These are phyloP conservation scores for Pseudogymnoascus sp. DNA, from an alignment of 2,329 filamentous ascomycete genomes.

Conservation along the genomic window DNA sequence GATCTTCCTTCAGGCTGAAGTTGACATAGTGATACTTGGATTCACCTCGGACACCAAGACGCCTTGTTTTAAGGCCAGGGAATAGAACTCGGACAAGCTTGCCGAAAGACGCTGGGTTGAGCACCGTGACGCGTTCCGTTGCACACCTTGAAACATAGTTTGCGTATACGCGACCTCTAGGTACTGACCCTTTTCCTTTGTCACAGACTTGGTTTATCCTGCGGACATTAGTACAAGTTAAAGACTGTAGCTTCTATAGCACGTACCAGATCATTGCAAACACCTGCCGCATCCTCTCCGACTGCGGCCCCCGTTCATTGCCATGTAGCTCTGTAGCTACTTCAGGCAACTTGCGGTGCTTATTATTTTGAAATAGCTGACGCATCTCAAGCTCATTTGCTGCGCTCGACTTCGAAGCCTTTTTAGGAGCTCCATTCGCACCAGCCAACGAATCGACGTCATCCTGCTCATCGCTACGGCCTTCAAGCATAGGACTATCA, in stretches of 20 bases:
- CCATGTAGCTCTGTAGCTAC: slow-evolving; percentile 70
- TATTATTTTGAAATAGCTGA: slow-evolving; percentile 64
- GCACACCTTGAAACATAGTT: slow-evolving; percentile 91
- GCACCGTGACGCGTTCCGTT: slow-evolving; percentile 84
- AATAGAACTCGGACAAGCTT: slow-evolving; percentile 96
- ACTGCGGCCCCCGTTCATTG: slow-evolving; percentile 72
- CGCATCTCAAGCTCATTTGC: slow-evolving; percentile 78
- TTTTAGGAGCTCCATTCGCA: slow-evolving; percentile 42
- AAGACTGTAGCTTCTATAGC: not conserved
- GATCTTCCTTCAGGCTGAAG: slow-evolving; percentile 53
- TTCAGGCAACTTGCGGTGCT: slow-evolving; percentile 59
- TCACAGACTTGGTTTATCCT: slow-evolving; percentile 70
- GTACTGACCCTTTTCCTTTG: slow-evolving; percentile 76
- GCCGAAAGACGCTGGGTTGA: slow-evolving; percentile 96
- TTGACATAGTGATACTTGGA: slow-evolving; percentile 96
- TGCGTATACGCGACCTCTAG: slow-evolving; percentile 86
- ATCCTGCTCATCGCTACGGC: slow-evolving; percentile 46
- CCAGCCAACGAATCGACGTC: slow-evolving; percentile 47
- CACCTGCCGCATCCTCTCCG: slow-evolving; percentile 75
- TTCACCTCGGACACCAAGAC: slow-evolving; percentile 87
- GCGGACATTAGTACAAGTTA: slow-evolving; percentile 8
- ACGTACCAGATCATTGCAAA: slow-evolving; percentile 84
- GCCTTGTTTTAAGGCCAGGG: slow-evolving; percentile 84
- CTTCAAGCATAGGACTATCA: slow-evolving; percentile 54
- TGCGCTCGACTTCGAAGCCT: slow-evolving; percentile 59